Evolutionary conservation across 768 basidiomycete species (phyloP).

Genomic region (Auricularia auricula-judae): DNA sequence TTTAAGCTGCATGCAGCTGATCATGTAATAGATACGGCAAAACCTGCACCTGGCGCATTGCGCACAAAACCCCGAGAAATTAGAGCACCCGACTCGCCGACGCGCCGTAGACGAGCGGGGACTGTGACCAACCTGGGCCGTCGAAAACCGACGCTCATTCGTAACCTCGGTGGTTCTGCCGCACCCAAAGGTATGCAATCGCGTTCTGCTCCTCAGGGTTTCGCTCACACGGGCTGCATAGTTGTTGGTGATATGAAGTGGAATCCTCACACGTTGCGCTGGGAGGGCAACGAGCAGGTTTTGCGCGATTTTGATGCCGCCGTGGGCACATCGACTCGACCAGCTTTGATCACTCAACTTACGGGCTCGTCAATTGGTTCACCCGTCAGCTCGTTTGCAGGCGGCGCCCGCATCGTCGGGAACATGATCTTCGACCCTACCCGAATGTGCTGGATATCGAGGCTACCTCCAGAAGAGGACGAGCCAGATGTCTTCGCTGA

Average conservation of each 20-base stretch:
- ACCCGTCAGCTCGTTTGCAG: slow-evolving; percentile 59
- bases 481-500: slow-evolving; percentile 95
- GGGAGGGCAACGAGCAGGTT: slow-evolving; percentile 95
- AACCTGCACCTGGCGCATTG: slow-evolving; percentile 31
- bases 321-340: slow-evolving; percentile 73
- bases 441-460: slow-evolving; percentile 92
- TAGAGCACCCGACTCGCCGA: neutral
- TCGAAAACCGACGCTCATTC: slow-evolving; percentile 79
- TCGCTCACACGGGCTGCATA: neutral
- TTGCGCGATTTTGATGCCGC: slow-evolving; percentile 82
- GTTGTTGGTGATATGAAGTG: slow-evolving; percentile 89
- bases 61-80: slow-evolving; percentile 3
- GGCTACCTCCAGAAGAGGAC: slow-evolving; percentile 74
- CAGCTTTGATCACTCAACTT: slow-evolving; percentile 90
- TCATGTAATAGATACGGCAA: slow-evolving; percentile 18
- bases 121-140: slow-evolving; percentile 4
- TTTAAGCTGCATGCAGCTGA: neutral
- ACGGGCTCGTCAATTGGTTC: slow-evolving; percentile 81
- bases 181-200: slow-evolving; percentile 59
- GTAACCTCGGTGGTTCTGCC: slow-evolving; percentile 58
- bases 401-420: slow-evolving; percentile 82
- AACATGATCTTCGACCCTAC: slow-evolving; percentile 97
- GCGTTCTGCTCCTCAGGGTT: neutral
- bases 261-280: slow-evolving; percentile 82
- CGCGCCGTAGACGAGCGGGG: neutral